phyloP scores from a whole-genome alignment of 768 basidiomycete species.

The Pleurotus djamor region DNA sequence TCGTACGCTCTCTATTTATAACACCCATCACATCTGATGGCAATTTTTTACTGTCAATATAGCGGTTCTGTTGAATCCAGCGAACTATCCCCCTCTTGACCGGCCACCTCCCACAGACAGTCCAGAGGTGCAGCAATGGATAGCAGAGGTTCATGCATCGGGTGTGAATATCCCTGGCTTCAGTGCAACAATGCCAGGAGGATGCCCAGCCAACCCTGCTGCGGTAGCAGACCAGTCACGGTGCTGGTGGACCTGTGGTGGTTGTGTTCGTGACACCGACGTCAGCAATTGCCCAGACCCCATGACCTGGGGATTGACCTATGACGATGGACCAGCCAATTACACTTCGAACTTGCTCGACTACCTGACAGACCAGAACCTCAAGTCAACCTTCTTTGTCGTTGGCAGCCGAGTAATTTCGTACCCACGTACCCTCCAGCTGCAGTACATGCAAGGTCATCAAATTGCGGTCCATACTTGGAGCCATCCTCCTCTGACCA shows the following conservation, averaged over 20 bases:
- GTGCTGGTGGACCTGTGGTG: slow-evolving; percentile 84
- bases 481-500: slow-evolving; percentile 75
- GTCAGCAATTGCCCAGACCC: slow-evolving; percentile 73
- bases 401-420: slow-evolving; percentile 81
- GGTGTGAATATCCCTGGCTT: slow-evolving; percentile 61
- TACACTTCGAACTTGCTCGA: slow-evolving; percentile 74
- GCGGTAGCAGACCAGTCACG: slow-evolving; percentile 51
- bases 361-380: slow-evolving; percentile 59
- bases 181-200: slow-evolving; percentile 39
- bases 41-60: slow-evolving; percentile 1
- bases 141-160: slow-evolving; percentile 52
- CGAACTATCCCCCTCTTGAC: slow-evolving; percentile 71
- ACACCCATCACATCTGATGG: background rate
- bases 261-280: slow-evolving; percentile 67
- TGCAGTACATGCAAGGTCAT: slow-evolving; percentile 75
- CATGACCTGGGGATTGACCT: slow-evolving; percentile 53
- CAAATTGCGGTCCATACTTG: slow-evolving; percentile 72
- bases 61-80: slow-evolving; percentile 43
- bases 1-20: slow-evolving; percentile 27
- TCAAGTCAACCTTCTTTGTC: slow-evolving; percentile 86
- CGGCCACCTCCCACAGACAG: slow-evolving; percentile 56
- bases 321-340: slow-evolving; percentile 79
- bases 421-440: slow-evolving; percentile 65
- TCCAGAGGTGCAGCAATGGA: slow-evolving; percentile 68
- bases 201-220: slow-evolving; percentile 55